These are phyloP conservation scores for Penicillium oxalicum DNA, from an alignment of 2,329 filamentous ascomycete genomes.

Conservation along the genomic window DNA sequence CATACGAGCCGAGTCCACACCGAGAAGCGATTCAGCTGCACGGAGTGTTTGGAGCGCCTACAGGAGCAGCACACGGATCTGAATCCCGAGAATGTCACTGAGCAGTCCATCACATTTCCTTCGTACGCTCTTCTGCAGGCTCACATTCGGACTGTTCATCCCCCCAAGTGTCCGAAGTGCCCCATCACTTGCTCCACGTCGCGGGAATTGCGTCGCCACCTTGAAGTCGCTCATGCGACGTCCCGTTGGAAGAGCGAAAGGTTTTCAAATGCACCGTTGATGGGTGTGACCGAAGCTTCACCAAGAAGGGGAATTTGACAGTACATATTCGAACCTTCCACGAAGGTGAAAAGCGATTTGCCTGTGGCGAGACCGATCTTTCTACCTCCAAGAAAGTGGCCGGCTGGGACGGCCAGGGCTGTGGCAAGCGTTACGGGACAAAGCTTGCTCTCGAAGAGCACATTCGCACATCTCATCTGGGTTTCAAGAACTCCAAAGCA, in stretches of 20 bases:
- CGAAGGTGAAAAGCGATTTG: constrained; percentile 64
- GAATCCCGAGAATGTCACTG: constrained; percentile 10
- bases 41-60: constrained; percentile 55
- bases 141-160: constrained; percentile 68
- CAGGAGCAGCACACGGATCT: constrained; percentile 35
- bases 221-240: constrained; percentile 67
- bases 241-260: constrained; percentile 56
- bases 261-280: constrained; percentile 60
- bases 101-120: constrained; percentile 55
- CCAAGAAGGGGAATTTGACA: constrained; percentile 74
- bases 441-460: constrained; percentile 80
- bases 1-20: constrained; percentile 68
- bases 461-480: constrained; percentile 73
- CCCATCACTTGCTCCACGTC: constrained; percentile 61
- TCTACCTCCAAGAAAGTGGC: constrained; percentile 51
- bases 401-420: constrained; percentile 63
- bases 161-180: constrained; percentile 68
- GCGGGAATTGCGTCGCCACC: constrained; percentile 65
- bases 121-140: constrained; percentile 65
- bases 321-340: constrained; percentile 74
- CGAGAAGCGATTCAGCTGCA: constrained; percentile 67
- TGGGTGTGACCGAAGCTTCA: constrained; percentile 71
- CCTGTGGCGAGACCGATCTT: constrained; percentile 68
- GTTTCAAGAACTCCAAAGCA: constrained; percentile 45
- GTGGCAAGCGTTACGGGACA: constrained; percentile 67